phyloP scores from a whole-genome alignment of 2,329 filamentous ascomycete genomes.

The Achaetomium macrosporum region DNA sequence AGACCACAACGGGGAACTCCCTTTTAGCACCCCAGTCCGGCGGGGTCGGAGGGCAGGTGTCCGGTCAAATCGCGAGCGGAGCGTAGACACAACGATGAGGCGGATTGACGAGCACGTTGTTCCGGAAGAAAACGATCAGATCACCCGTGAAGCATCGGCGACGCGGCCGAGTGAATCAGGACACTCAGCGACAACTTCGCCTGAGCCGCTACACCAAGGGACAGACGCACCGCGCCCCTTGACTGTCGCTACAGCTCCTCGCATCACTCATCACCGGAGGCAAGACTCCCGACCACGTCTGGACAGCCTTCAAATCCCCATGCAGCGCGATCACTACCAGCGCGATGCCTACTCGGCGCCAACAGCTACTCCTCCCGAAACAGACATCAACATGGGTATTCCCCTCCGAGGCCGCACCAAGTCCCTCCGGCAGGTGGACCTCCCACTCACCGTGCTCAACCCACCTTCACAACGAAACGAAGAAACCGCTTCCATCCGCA shows the following conservation, averaged over 20 bases:
- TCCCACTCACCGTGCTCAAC: neutral
- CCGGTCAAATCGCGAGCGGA: conserved; percentile 11
- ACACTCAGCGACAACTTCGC: neutral
- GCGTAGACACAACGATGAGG: conserved; percentile 18
- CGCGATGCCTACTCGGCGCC: conserved; percentile 7
- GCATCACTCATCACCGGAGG: neutral
- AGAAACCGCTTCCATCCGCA: conserved; percentile 12
- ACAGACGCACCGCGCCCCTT: neutral
- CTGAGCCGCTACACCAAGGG: neutral
- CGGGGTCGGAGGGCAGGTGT: conserved; percentile 6
- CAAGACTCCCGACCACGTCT: conserved; percentile 1
- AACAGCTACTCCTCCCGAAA: conserved; percentile 7
- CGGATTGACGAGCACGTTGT: conserved; percentile 18
- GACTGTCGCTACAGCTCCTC: neutral
- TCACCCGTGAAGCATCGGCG: neutral
- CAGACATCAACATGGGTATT: neutral
- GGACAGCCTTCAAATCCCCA: conserved; percentile 9
- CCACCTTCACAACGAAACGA: neutral
- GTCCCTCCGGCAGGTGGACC: conserved; percentile 7
- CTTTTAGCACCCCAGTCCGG: conserved; percentile 2
- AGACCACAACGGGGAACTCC: conserved; percentile 13
- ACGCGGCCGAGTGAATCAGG: neutral
- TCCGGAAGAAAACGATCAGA: neutral
- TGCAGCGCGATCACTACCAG: neutral
- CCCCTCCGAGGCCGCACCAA: neutral